Evolutionary conservation across 108 stramenopile species (phyloP).

Genomic region (Bacterosira constricta): DNA sequence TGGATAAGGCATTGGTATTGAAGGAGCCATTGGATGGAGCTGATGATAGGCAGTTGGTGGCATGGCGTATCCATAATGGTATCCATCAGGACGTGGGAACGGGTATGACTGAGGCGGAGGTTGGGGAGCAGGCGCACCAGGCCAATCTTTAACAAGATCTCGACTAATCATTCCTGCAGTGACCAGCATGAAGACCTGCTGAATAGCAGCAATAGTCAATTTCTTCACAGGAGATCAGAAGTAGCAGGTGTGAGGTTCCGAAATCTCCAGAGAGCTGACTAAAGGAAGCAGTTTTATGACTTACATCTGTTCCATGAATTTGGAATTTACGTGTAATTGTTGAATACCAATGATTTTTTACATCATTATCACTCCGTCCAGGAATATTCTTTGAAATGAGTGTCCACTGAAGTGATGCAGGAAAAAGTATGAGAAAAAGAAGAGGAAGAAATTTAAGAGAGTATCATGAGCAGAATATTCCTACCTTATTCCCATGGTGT

Average conservation of each 20-base stretch:
- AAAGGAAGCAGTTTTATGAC: no score
- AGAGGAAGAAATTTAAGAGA: no score
- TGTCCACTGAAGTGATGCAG: no score
- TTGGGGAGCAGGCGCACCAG: background rate
- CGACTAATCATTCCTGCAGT: constrained; percentile 7
- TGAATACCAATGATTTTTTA: constrained; percentile 97
- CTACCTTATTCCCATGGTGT: constrained; percentile 81
- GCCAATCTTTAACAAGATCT: constrained; percentile 16
- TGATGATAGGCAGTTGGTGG: no score
- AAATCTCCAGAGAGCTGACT: background rate
- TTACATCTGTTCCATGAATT: constrained; percentile 78
- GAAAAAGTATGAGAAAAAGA: no score
- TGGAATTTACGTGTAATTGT: constrained; percentile 86
- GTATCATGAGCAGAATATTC: no score
- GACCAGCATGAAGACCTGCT: constrained; percentile 75
- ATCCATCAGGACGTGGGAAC: no score
- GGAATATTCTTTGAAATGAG: constrained; percentile 92
- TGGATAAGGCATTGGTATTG: no score
- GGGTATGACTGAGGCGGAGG: background rate
- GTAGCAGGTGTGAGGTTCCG: background rate
- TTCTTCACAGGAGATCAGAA: constrained; percentile 44
- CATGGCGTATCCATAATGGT: no score
- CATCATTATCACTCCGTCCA: constrained; percentile 90
- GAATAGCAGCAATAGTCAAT: constrained; percentile 71
- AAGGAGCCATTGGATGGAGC: no score